Percentiles rank a stretch among this genome's conserved stretches.
These are phyloP conservation scores for Pyricularia sp. DNA, from an alignment of 2,329 filamentous ascomycete species.

Conservation along the genomic window DNA sequence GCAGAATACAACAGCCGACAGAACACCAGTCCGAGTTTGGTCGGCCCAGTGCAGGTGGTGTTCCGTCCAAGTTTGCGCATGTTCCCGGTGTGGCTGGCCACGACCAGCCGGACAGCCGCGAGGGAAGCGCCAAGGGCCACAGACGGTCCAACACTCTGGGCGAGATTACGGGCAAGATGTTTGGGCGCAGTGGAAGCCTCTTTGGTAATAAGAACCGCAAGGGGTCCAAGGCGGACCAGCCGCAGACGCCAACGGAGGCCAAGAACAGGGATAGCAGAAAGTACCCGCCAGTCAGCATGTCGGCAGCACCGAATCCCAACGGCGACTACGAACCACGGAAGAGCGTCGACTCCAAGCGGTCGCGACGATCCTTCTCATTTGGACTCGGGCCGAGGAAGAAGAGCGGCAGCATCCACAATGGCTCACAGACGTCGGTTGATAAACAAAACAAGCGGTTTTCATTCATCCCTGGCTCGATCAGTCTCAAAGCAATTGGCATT, in stretches of 20 bases:
- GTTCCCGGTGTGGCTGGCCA: slow-evolving; percentile 45
- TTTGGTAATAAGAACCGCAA: slow-evolving; percentile 52
- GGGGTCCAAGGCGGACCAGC: slow-evolving; percentile 35
- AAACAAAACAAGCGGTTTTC: slow-evolving; percentile 54
- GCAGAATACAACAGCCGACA: slow-evolving; percentile 73
- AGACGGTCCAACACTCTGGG: slow-evolving; percentile 65
- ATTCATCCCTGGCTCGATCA: slow-evolving; percentile 51
- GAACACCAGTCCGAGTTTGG: slow-evolving; percentile 36
- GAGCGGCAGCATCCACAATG: slow-evolving; percentile 47
- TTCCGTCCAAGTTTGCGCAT: slow-evolving; percentile 44
- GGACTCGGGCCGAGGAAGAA: slow-evolving; percentile 53
- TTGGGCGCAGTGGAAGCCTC: slow-evolving; percentile 71
- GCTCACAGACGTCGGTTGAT: slow-evolving; percentile 43
- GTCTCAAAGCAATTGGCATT: slow-evolving; percentile 50
- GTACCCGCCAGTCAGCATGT: slow-evolving; percentile 85
- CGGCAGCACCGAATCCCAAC: slow-evolving; percentile 18
- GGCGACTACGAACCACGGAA: slow-evolving; percentile 1
- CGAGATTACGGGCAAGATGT: slow-evolving; percentile 70
- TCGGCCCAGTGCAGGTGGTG: slow-evolving; percentile 45
- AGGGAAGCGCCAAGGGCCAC: slow-evolving; percentile 39
- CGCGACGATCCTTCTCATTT: slow-evolving; percentile 57
- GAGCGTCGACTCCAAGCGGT: slow-evolving; percentile 44
- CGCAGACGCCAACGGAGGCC: slow-evolving; percentile 21
- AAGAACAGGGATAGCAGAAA: slow-evolving; percentile 57
- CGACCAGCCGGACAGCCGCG: slow-evolving; percentile 21